phyloP scores from a whole-genome alignment of 2,329 filamentous ascomycete species.

The Tolypocladium endophyticum region DNA sequence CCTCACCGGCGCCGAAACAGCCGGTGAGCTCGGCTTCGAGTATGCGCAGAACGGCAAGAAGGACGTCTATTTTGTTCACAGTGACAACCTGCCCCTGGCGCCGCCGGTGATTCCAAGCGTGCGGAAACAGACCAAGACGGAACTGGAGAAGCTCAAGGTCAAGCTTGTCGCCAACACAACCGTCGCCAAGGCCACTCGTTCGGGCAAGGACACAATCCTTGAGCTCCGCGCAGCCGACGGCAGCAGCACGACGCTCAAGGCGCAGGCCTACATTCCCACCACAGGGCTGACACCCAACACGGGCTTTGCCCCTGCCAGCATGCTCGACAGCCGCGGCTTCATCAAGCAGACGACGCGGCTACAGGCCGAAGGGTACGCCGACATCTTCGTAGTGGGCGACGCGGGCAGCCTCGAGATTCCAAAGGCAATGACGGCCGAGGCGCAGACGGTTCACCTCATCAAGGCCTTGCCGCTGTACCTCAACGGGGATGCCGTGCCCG shows the following conservation, averaged over 20 bases:
- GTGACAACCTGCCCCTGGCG: constrained; percentile 26
- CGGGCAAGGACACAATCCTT: constrained; percentile 18
- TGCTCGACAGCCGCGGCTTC: constrained; percentile 23
- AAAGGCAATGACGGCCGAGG: constrained; percentile 19
- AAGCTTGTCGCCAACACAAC: constrained; percentile 27
- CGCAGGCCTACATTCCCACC: constrained; percentile 36
- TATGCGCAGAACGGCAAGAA: constrained; percentile 33
- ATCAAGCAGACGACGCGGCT: constrained; percentile 27
- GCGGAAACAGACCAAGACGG: constrained; percentile 24
- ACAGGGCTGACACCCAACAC: constrained; percentile 35
- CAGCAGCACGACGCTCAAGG: constrained; percentile 23
- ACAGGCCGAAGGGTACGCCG: constrained; percentile 21
- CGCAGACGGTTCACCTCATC: constrained; percentile 22
- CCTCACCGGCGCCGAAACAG: constrained; percentile 37
- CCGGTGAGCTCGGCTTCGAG: constrained; percentile 38
- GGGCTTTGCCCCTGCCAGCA: constrained; percentile 25
- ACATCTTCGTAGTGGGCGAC: constrained; percentile 36
- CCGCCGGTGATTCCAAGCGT: constrained; percentile 22
- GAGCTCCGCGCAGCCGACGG: constrained; percentile 22
- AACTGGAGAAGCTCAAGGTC: constrained; percentile 33
- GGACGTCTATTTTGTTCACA: constrained; percentile 33
- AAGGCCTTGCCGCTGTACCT: constrained; percentile 23
- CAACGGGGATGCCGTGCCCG: constrained; percentile 14
- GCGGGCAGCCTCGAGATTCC: constrained; percentile 27
- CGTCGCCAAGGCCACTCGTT: constrained; percentile 17